Conservation (phyloP, 192 early-diverging fungal genomes). For the Backusella circina region DNA sequence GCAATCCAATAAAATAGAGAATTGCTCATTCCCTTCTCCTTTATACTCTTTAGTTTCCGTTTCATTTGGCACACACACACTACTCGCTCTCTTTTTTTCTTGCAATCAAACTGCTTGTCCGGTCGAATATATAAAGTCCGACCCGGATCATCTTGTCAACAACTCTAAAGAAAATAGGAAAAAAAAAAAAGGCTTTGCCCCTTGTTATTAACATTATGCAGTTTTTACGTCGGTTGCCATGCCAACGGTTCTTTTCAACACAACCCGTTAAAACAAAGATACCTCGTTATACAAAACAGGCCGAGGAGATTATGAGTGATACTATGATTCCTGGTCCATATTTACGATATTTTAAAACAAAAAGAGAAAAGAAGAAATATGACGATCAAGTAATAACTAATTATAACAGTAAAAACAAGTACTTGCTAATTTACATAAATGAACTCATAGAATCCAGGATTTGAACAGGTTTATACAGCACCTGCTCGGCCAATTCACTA, state of each 20-base stretch:
- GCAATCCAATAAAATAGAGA: neutral
- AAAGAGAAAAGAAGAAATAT: slow-evolving; percentile 9
- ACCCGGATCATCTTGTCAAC: neutral
- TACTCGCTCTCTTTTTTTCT: neutral
- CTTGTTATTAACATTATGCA: neutral
- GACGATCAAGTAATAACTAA: neutral
- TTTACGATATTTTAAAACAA: slow-evolving; percentile 14
- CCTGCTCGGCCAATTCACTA: slow-evolving; percentile 11
- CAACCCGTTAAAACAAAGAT: neutral
- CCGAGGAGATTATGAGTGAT: slow-evolving; percentile 2
- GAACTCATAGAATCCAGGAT: neutral
- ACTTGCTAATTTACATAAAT: neutral
- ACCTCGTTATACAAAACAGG: slow-evolving; percentile 7
- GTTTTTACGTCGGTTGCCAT: neutral
- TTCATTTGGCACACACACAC: neutral
- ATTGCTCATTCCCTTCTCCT: neutral
- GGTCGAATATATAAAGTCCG: neutral
- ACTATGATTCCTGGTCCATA: slow-evolving; percentile 24
- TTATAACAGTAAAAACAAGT: neutral
- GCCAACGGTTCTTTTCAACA: neutral
- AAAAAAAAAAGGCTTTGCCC: neutral
- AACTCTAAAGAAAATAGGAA: neutral
- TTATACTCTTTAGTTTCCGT: neutral
- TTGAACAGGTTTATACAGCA: slow-evolving; percentile 8
- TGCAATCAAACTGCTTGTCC: neutral